Evolutionary conservation across 2,329 filamentous ascomycete species (phyloP).

Genomic region (Paecilomyces dactylethromorphus): DNA sequence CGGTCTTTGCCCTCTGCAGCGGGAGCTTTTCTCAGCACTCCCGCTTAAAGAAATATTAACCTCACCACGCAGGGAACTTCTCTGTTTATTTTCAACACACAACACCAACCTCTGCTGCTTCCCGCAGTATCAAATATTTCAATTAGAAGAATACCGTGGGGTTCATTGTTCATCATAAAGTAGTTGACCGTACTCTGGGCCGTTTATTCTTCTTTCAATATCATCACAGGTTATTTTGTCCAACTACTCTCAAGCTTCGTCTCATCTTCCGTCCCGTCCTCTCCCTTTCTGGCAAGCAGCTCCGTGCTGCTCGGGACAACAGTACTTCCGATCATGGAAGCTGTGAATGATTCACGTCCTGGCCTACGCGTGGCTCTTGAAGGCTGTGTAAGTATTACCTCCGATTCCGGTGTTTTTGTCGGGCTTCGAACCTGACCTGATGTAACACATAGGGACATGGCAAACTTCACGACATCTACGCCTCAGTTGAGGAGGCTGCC

Average conservation of each 20-base stretch:
- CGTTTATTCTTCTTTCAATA: neutral
- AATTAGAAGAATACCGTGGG: neutral
- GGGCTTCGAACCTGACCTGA: neutral
- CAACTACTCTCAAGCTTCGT: neutral
- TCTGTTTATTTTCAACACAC: neutral
- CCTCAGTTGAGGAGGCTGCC: slow-evolving; percentile 64
- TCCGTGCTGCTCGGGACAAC: neutral
- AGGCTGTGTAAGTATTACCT: slow-evolving; percentile 63
- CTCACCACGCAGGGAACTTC: neutral
- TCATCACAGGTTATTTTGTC: neutral
- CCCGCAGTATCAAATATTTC: neutral
- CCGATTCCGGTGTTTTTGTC: neutral
- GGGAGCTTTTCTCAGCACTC: neutral
- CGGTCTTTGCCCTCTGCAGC: neutral
- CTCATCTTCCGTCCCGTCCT: neutral
- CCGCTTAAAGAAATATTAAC: neutral
- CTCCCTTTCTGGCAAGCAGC: neutral
- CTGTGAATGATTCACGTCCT: slow-evolving; percentile 1
- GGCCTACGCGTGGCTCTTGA: slow-evolving; percentile 70
- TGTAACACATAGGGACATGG: slow-evolving; percentile 66
- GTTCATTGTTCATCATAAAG: neutral
- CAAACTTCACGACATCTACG: slow-evolving; percentile 84
- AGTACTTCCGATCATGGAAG: slow-evolving; percentile 5
- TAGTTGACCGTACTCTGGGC: neutral
- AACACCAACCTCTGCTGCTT: neutral